Conservation (phyloP, 148 eudicot species). For the Pharnaceum exiguum region DNA sequence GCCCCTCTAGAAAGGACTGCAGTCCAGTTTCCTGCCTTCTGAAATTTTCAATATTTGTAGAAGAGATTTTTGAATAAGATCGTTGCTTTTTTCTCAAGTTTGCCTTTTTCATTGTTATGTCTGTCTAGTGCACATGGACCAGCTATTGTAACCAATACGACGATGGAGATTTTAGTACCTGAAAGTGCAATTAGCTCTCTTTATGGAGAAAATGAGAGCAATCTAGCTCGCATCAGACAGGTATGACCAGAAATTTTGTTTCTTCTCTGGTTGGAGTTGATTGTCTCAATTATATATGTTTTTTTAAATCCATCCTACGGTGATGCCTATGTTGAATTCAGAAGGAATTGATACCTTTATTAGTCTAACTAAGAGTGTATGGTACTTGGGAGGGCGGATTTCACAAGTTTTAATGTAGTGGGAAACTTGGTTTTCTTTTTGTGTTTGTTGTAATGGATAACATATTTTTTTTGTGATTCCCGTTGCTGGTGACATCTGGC, state of each 20-base stretch:
- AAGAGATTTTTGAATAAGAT: background rate
- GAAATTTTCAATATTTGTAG: background rate
- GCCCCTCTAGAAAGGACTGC: background rate
- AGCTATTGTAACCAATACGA: slow-evolving; percentile 61
- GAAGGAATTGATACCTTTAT: no score
- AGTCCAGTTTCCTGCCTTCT: background rate
- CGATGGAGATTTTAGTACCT: slow-evolving; percentile 64
- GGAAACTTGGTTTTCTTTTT: no score
- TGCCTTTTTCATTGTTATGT: background rate
- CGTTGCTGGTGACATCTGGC: no score
- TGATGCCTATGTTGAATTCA: no score
- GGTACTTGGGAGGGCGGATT: no score
- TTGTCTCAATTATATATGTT: background rate
- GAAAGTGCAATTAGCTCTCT: slow-evolving; percentile 46
- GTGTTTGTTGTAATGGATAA: no score
- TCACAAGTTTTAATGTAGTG: no score
- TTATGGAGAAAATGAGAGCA: slow-evolving; percentile 66
- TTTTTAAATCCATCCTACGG: no score
- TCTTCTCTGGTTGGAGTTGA: background rate
- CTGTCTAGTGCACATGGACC: slow-evolving; percentile 48
- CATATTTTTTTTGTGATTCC: no score
- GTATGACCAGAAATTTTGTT: slow-evolving; percentile 20
- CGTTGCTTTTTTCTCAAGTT: slow-evolving; percentile 5
- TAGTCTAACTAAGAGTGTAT: background rate
- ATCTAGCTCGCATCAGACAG: slow-evolving; percentile 65